phyloP scores from a whole-genome alignment of 2,329 filamentous ascomycete genomes.

The Biscogniauxia mediterranea region DNA sequence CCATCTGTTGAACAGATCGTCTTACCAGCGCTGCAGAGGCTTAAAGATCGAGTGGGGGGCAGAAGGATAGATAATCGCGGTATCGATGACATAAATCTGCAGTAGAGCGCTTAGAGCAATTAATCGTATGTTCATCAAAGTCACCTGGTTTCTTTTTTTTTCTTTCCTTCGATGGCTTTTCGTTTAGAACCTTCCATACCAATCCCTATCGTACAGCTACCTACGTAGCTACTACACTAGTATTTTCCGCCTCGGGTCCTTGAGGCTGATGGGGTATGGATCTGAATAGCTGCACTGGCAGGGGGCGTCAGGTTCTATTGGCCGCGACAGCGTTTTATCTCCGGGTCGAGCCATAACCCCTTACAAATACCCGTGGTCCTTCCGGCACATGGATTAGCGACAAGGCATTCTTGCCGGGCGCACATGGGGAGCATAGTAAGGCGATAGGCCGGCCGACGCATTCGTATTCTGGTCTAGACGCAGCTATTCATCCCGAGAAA shows the following conservation, averaged over 20 bases:
- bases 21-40: slow-evolving; percentile 4
- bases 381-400: background rate
- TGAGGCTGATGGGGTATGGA: background rate
- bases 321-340: background rate
- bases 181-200: too few species aligned
- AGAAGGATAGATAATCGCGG: background rate
- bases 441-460: background rate
- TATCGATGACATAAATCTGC: background rate
- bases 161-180: too few species aligned
- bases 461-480: background rate
- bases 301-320: background rate
- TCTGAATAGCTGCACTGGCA: background rate
- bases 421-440: background rate
- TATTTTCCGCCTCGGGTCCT: background rate
- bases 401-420: background rate
- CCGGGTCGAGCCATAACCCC: background rate
- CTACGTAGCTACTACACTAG: background rate
- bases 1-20: slow-evolving; percentile 2
- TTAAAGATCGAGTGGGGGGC: slow-evolving; percentile 17
- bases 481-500: background rate
- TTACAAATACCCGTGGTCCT: background rate
- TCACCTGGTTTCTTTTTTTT: too few species aligned
- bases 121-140: background rate
- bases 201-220: too few species aligned
- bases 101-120: background rate